Evolutionary conservation across 208 protist species (phyloP).

Genomic region (Leishmania amazonensis): DNA sequence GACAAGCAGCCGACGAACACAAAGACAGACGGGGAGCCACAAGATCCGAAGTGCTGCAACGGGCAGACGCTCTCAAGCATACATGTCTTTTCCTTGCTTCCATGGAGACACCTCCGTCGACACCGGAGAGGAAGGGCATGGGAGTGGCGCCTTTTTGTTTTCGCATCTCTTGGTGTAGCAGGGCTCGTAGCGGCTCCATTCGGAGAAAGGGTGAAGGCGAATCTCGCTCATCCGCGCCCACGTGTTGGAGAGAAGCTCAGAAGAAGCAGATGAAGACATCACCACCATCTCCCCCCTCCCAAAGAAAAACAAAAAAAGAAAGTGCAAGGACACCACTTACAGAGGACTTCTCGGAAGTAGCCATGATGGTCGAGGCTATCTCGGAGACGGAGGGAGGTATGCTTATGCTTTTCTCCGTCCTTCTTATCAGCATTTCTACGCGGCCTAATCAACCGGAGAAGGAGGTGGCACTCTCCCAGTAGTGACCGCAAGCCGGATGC

Average conservation of each 20-base stretch:
- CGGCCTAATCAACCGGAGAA: no score
- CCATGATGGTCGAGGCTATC: not conserved
- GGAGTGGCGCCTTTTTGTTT: not conserved
- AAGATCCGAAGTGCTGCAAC: not conserved
- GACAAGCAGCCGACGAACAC: not conserved
- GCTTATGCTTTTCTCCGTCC: not conserved
- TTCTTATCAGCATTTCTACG: not conserved
- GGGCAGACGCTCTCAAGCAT: not conserved
- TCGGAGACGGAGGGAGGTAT: not conserved
- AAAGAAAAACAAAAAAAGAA: not conserved
- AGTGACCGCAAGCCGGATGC: no score
- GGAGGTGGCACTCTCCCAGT: no score
- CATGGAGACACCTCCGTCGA: not conserved
- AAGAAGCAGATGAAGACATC: not conserved
- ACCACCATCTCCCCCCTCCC: no score
- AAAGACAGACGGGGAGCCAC: not conserved
- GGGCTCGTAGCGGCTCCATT: not conserved
- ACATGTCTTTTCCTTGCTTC: not conserved
- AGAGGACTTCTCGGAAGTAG: not conserved
- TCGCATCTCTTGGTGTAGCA: not conserved
- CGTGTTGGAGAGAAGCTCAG: not conserved
- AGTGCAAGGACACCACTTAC: not conserved
- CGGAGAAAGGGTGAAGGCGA: not conserved
- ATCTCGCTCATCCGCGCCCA: not conserved
- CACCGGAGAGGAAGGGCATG: not conserved